Conservation (phyloP, 331 rosid genomes). For the Quercus lobata region DNA sequence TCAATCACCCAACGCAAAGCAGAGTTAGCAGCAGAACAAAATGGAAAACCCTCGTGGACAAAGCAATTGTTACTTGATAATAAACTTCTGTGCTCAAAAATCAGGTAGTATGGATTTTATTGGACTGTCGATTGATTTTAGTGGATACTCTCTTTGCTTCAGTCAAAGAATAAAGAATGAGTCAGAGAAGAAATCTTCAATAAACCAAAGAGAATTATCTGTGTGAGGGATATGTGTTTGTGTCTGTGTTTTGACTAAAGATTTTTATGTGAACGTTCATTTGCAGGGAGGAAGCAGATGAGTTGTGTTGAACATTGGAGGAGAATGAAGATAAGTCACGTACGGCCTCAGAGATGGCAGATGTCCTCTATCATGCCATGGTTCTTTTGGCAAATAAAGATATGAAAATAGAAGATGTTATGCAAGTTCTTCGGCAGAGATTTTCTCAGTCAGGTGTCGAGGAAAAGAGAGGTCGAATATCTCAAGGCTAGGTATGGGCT, state of each 20-base stretch:
- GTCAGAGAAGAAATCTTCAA: too few relatives aligned
- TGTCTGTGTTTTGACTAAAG: background rate
- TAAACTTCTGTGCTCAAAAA: conserved; percentile 71
- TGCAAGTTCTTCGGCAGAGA: conserved; percentile 61
- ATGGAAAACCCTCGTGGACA: conserved; percentile 78
- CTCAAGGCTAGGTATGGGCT: conserved; percentile 5
- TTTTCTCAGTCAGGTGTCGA: conserved; percentile 87
- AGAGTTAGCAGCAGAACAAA: conserved; percentile 40
- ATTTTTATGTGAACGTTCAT: conserved; percentile 7
- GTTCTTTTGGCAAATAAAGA: conserved; percentile 62
- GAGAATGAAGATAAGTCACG: conserved; percentile 61
- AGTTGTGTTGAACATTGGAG: conserved; percentile 82
- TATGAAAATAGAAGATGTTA: conserved; percentile 79
- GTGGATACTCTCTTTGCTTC: background rate
- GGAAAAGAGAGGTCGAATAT: conserved; percentile 52
- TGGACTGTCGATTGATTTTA: background rate
- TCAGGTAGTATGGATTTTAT: conserved; percentile 39
- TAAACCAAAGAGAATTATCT: background rate
- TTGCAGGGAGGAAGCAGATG: conserved; percentile 80
- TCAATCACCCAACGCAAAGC: conserved; percentile 63
- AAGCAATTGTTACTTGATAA: conserved; percentile 49
- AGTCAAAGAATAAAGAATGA: too few relatives aligned
- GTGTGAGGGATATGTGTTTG: background rate
- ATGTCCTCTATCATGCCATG: conserved; percentile 81
- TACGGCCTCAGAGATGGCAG: conserved; percentile 91